phyloP scores from a whole-genome alignment of 1,284 basidiomycete species.

The Ganoderma resinaceum region DNA sequence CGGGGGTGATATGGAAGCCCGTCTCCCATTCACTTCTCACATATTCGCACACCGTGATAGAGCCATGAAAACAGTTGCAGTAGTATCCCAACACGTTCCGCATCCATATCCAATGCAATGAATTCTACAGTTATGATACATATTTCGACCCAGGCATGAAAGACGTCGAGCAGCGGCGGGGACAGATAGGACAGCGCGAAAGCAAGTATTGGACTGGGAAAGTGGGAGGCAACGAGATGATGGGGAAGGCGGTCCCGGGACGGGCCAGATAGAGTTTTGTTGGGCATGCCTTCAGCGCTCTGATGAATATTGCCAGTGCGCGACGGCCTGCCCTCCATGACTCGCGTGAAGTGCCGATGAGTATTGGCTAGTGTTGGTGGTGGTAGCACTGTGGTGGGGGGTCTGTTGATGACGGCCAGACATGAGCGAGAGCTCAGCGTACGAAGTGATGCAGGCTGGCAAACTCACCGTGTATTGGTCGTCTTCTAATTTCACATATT shows the following conservation, averaged over 20 bases:
- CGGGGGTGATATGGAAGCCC: conserved; percentile 13
- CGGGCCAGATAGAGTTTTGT: background rate
- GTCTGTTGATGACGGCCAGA: conserved; percentile 15
- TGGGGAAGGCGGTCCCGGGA: background rate
- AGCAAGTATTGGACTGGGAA: conserved; percentile 16
- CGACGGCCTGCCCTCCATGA: conserved; percentile 42
- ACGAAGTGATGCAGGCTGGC: background rate
- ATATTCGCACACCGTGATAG: background rate
- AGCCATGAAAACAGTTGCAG: background rate
- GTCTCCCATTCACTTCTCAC: conserved; percentile 5
- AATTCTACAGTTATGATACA: conserved; percentile 26
- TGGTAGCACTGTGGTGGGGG: conserved; percentile 36
- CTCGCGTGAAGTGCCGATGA: conserved; percentile 35
- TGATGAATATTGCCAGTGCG: conserved; percentile 71
- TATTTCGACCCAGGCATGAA: conserved; percentile 6
- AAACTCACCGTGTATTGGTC: conserved; percentile 62
- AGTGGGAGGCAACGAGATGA: background rate
- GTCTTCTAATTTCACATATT: conserved; percentile 62
- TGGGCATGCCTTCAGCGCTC: conserved; percentile 47
- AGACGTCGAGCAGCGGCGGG: conserved; percentile 13
- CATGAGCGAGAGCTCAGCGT: background rate
- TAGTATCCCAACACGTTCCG: conserved; percentile 9
- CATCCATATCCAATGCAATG: conserved; percentile 7
- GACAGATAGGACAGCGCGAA: conserved; percentile 16
- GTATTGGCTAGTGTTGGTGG: conserved; percentile 34